Conservation (phyloP, 495 filamentous ascomycete genomes). For the Lichenothelia convexa region DNA sequence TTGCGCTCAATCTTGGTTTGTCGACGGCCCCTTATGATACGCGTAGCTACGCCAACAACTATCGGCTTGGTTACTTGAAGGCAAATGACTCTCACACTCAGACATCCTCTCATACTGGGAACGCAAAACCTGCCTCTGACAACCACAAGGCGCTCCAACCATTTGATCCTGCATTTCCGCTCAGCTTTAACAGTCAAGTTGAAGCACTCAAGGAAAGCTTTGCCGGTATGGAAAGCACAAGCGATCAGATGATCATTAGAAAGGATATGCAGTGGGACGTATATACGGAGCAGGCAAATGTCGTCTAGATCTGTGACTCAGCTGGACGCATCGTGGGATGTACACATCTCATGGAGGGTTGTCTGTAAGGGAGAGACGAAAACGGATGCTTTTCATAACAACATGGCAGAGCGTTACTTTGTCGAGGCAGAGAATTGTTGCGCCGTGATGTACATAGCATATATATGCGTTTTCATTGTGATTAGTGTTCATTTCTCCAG, state of each 20-base stretch:
- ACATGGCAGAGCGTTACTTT: too few relatives aligned
- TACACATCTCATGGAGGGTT: too few relatives aligned
- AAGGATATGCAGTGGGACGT: slow-evolving; percentile 7
- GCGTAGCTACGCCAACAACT: background rate
- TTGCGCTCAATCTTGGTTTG: slow-evolving; percentile 4
- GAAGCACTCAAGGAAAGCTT: background rate
- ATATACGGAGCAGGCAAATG: too few relatives aligned
- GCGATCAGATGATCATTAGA: slow-evolving; percentile 7
- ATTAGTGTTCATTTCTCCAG: too few relatives aligned
- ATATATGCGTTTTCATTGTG: too few relatives aligned
- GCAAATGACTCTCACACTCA: background rate
- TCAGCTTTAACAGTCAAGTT: background rate
- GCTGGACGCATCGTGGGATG: too few relatives aligned
- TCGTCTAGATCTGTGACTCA: too few relatives aligned
- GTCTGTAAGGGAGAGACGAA: too few relatives aligned
- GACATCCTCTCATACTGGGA: background rate
- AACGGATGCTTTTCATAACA: too few relatives aligned
- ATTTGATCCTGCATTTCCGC: background rate
- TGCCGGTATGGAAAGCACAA: background rate
- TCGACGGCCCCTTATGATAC: background rate
- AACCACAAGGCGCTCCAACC: background rate
- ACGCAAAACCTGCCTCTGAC: too few relatives aligned
- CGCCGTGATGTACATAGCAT: too few relatives aligned
- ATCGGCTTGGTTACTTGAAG: background rate
- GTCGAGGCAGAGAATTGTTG: too few relatives aligned